A percentile compares a stretch with the other conserved stretches of the same genome.
phyloP scores from a whole-genome alignment of 1,284 basidiomycete genomes.

The Tetrapyrgos nigripes region DNA sequence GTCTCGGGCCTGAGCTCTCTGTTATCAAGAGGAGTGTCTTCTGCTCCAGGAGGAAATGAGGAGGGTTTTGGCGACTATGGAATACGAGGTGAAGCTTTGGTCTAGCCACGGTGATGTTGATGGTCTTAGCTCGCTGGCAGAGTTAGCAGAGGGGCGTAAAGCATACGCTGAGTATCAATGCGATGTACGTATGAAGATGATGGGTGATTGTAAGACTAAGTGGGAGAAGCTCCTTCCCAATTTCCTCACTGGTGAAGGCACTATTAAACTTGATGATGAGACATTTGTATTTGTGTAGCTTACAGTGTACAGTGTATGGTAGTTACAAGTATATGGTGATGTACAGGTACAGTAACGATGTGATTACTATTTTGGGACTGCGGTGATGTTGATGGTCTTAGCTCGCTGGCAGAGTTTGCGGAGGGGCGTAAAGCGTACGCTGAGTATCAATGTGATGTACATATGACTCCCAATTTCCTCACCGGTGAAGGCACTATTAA shows the following conservation, averaged over 20 bases:
- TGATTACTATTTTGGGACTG: too few relatives aligned
- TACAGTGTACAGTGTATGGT: too few relatives aligned
- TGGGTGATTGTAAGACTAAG: neutral
- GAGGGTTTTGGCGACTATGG: neutral
- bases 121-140: neutral
- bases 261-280: neutral
- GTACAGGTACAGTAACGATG: too few relatives aligned
- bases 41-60: constrained; percentile 13
- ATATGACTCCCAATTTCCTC: too few relatives aligned
- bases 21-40: constrained; percentile 4
- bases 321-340: too few relatives aligned
- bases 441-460: too few relatives aligned
- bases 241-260: neutral
- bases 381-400: too few relatives aligned
- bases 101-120: neutral
- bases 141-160: neutral
- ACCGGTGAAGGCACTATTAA: too few relatives aligned
- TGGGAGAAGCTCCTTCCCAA: neutral
- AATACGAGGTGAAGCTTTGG: neutral
- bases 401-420: too few relatives aligned
- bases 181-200: neutral
- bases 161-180: neutral
- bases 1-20: constrained; percentile 9
- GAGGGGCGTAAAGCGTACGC: too few relatives aligned
- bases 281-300: neutral